Percentiles rank a stretch among this genome's conserved stretches.
These are phyloP conservation scores for Pouteria glomerata DNA, from an alignment of 148 eudicot species.

Conservation along the genomic window DNA sequence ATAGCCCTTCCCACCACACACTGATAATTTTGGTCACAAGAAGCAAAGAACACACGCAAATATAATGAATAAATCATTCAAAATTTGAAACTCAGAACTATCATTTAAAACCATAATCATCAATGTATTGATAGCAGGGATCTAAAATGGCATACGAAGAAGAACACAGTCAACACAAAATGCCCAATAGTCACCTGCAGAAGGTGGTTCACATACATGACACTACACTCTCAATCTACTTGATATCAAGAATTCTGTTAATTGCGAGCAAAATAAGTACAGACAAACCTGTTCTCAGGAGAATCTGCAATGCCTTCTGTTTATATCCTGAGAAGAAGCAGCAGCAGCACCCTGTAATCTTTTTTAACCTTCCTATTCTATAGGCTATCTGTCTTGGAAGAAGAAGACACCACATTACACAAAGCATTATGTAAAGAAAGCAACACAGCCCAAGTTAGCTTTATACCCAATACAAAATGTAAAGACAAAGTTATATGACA, in stretches of 20 bases:
- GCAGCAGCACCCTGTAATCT: too few species aligned
- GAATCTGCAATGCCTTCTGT: neutral
- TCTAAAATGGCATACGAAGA: too few species aligned
- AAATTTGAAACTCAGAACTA: neutral
- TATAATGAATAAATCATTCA: neutral
- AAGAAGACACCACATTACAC: slow-evolving; percentile 23
- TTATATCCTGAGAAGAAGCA: neutral
- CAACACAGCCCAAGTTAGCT: slow-evolving; percentile 15
- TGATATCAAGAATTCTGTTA: neutral
- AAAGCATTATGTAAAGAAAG: slow-evolving; percentile 10
- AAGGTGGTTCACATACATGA: neutral
- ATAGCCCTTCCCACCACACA: too few species aligned
- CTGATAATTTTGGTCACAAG: neutral
- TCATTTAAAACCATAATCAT: too few species aligned
- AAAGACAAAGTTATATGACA: slow-evolving; percentile 28
- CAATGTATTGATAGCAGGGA: too few species aligned
- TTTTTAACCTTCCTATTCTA: neutral
- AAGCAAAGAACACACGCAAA: neutral
- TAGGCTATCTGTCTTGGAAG: slow-evolving; percentile 22
- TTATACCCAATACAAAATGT: slow-evolving; percentile 24
- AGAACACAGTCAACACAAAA: too few species aligned
- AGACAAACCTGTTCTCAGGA: slow-evolving; percentile 18
- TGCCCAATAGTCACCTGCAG: too few species aligned
- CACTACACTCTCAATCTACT: too few species aligned
- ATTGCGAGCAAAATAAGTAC: neutral